phyloP scores from a whole-genome alignment of 2,329 filamentous ascomycete species.

The Metarhizium anisopliae region DNA sequence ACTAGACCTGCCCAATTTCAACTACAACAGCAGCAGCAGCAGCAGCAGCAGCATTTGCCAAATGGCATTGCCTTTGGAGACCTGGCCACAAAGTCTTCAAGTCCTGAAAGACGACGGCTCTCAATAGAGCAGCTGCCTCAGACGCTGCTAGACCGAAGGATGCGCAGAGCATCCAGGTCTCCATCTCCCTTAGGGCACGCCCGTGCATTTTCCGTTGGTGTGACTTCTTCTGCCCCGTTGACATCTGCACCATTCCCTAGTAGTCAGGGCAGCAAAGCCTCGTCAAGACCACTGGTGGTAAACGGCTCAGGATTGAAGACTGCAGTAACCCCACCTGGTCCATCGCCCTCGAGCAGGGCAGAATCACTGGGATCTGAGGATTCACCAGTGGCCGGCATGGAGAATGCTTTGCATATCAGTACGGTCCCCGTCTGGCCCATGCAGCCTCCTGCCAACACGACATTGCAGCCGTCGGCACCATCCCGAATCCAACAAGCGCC shows the following conservation, averaged over 20 bases:
- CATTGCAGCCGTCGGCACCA: conserved; percentile 1
- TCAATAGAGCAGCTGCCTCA: conserved; percentile 48
- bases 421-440: conserved; percentile 3
- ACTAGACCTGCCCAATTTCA: conserved; percentile 7
- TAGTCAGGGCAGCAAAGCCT: conserved; percentile 20
- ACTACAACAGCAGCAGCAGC: conserved; percentile 8
- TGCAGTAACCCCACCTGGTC: conserved; percentile 12
- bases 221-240: conserved; percentile 29
- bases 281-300: conserved; percentile 41
- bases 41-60: conserved; percentile 16
- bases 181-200: conserved; percentile 46
- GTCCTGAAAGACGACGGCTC: conserved; percentile 33
- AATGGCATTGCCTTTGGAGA: conserved; percentile 41
- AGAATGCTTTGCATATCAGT: conserved; percentile 20
- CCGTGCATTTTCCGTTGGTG: conserved; percentile 33
- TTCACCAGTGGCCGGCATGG: conserved; percentile 9
- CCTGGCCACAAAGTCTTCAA: conserved; percentile 24
- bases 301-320: conserved; percentile 36
- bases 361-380: conserved; percentile 15
- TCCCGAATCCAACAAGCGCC: not conserved
- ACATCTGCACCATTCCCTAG: conserved; percentile 28
- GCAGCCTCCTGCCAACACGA: conserved; percentile 2
- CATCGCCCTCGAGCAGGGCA: conserved; percentile 11
- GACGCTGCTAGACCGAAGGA: conserved; percentile 42
- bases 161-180: conserved; percentile 44